Percentiles rank a stretch among this genome's conserved stretches.
Conservation (phyloP, 805 yeast genomes). For the Yamadazyma scolyti region DNA sequence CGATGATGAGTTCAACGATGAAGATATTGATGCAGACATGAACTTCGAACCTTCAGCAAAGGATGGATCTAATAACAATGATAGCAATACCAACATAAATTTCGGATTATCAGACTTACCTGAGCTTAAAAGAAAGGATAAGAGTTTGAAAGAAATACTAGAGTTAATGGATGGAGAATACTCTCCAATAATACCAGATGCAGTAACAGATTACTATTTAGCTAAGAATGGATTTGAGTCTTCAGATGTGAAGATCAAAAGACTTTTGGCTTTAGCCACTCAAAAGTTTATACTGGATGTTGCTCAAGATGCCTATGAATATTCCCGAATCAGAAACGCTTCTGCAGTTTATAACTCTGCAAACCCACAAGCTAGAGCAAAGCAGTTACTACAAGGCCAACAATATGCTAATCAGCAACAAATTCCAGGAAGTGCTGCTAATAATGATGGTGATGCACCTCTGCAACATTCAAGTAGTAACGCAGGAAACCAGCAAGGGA, state of each 20-base stretch:
- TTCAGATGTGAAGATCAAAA: slow-evolving; percentile 65
- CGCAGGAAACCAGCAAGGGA: slow-evolving; percentile 59
- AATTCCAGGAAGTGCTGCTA: slow-evolving; percentile 22
- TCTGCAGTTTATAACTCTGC: slow-evolving; percentile 81
- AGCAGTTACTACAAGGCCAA: slow-evolving; percentile 69
- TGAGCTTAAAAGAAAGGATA: slow-evolving; percentile 72
- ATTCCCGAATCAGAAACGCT: slow-evolving; percentile 85
- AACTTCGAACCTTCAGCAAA: slow-evolving; percentile 1
- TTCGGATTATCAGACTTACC: slow-evolving; percentile 43
- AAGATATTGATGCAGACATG: slow-evolving; percentile 10
- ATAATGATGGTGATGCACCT: slow-evolving; percentile 35
- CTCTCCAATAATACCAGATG: slow-evolving; percentile 95
- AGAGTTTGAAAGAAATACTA: slow-evolving; percentile 77
- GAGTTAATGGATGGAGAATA: slow-evolving; percentile 84
- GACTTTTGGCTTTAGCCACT: slow-evolving; percentile 89
- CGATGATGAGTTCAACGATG: slow-evolving; percentile 23
- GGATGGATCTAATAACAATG: neutral
- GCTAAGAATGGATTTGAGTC: slow-evolving; percentile 83
- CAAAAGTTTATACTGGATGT: slow-evolving; percentile 93
- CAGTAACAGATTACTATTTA: slow-evolving; percentile 89
- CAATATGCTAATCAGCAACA: slow-evolving; percentile 43
- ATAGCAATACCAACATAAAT: slow-evolving; percentile 6
- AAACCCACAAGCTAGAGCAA: slow-evolving; percentile 82
- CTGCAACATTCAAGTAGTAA: slow-evolving; percentile 34
- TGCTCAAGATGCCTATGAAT: slow-evolving; percentile 95